Percentiles rank a stretch among this genome's conserved stretches.
Conservation (phyloP, 495 filamentous ascomycete genomes). For the Lasiosphaeris hirsuta region DNA sequence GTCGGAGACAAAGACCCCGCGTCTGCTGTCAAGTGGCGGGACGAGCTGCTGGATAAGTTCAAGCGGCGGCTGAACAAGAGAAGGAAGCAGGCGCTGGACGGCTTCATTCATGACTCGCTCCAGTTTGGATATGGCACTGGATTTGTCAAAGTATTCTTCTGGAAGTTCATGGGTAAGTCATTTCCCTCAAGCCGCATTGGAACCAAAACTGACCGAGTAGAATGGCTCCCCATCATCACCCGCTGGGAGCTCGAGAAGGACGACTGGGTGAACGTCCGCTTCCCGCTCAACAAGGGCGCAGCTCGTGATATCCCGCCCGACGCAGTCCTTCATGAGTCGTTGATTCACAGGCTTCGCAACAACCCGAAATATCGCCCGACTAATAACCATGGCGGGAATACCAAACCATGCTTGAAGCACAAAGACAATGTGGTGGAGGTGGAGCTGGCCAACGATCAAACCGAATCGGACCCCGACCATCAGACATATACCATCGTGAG, state of each 20-base stretch:
- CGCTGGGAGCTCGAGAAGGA: constrained; percentile 14
- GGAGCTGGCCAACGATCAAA: background rate
- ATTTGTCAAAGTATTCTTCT: constrained; percentile 11
- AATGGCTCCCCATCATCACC: constrained; percentile 14
- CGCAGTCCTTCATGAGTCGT: constrained; percentile 15
- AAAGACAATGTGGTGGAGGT: background rate
- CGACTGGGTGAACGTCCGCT: constrained; percentile 12
- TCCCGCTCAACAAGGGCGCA: constrained; percentile 14
- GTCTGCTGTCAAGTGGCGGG: constrained; percentile 9
- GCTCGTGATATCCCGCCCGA: constrained; percentile 14
- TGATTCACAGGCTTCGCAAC: constrained; percentile 9
- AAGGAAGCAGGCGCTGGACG: constrained; percentile 7
- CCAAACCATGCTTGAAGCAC: constrained; percentile 12
- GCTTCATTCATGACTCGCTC: constrained; percentile 12
- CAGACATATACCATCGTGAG: background rate
- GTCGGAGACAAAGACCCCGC: constrained; percentile 8
- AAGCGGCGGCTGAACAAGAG: constrained; percentile 8
- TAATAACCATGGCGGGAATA: constrained; percentile 16
- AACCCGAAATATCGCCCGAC: constrained; percentile 2
- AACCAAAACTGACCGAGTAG: background rate
- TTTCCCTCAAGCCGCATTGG: background rate
- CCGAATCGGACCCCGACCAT: constrained; percentile 4
- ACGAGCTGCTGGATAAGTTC: constrained; percentile 5
- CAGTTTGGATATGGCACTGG: constrained; percentile 11
- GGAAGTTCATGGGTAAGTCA: constrained; percentile 15